Evolutionary conservation across 768 basidiomycete species (phyloP), one percentile per base, ranked within the genome.

Genomic region (Pleurotus ostreatus): DNA sequence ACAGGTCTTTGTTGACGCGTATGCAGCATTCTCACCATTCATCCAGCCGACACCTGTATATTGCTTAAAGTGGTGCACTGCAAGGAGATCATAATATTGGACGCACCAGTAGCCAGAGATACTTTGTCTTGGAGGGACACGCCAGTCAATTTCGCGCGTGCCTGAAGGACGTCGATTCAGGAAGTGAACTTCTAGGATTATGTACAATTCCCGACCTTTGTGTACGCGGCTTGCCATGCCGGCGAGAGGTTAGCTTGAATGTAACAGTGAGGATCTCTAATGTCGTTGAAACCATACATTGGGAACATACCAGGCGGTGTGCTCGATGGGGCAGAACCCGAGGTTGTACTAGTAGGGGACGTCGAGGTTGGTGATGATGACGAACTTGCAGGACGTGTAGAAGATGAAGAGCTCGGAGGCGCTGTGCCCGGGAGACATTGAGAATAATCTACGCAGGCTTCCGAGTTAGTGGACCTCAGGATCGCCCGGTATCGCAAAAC

Each of bases 101-200:
- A 51, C 59, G 65, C 58, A 69, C 83, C 83, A 22, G 83, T 85
- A 0, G 76, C 79, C 12, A 86, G 67, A 55, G 76, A 76, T 25
- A 83, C 78, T 62, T 85, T 83, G 58, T 86, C 82, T 55, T 80
- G 71, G 5, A 81, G 61, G 2, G 81, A 79, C 58, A 82, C 71
- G 55, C 80, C 76, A 5, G 73, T 65, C 4, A 88, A 72, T 0
- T 78, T 76, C 5, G 72, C 68, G 62, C 70, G 66, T 1, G 82
- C 82, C 81, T 83, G 38, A 23, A 18, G 37, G 4, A n/a, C 15
- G 23, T 23, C 47, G 45, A 16, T 43, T 58, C 22, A 51, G 38
- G 8, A 38, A 34, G 26, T 15, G 30, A 22, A 9, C 4, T 3
- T 13, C 37, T 23, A n/a, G 25, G 9, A 16, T 8, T 1, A 40